Conservation (phyloP, 139 green algal species). For the Yamagishiella unicocca region DNA sequence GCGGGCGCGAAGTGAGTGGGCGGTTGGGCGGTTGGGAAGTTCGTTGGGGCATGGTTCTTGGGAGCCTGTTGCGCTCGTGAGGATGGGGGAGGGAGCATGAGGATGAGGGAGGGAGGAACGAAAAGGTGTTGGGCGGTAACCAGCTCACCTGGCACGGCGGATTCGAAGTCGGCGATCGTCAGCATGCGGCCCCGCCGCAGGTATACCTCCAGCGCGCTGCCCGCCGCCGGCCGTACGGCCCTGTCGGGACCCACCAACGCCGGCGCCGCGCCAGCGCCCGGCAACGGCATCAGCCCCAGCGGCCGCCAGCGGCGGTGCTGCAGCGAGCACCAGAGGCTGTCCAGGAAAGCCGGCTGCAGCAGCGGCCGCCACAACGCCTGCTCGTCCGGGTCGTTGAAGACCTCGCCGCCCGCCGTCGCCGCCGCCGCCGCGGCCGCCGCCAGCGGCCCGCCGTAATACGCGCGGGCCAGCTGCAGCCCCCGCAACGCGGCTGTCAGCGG, state of each 20-base stretch:
- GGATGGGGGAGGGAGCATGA: not conserved
- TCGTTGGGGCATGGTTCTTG: no score
- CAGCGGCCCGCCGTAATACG: conserved; percentile 43
- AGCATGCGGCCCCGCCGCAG: conserved; percentile 28
- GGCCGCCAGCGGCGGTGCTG: conserved; percentile 37
- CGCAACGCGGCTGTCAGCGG: conserved; percentile 50
- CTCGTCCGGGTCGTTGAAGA: conserved; percentile 1
- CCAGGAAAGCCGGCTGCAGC: conserved; percentile 62
- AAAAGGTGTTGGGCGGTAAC: no score
- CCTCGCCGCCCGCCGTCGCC: not conserved
- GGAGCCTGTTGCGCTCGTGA: no score
- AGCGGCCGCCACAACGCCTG: conserved; percentile 60
- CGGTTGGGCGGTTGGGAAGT: no score
- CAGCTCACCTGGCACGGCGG: not conserved
- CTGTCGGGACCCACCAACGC: not conserved
- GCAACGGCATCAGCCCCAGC: conserved; percentile 26
- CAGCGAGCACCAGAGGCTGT: conserved; percentile 62
- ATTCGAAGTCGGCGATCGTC: not conserved
- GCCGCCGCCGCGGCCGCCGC: not conserved
- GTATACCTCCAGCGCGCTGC: conserved; percentile 26
- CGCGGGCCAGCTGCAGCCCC: conserved; percentile 62
- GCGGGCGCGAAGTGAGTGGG: not conserved
- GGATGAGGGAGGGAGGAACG: not conserved
- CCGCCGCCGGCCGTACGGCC: not conserved
- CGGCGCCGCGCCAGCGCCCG: not conserved